A percentile compares a stretch with the other conserved stretches of the same genome.
Conservation (phyloP, 78 protist genomes). For the Polysphondylium violaceum region DNA sequence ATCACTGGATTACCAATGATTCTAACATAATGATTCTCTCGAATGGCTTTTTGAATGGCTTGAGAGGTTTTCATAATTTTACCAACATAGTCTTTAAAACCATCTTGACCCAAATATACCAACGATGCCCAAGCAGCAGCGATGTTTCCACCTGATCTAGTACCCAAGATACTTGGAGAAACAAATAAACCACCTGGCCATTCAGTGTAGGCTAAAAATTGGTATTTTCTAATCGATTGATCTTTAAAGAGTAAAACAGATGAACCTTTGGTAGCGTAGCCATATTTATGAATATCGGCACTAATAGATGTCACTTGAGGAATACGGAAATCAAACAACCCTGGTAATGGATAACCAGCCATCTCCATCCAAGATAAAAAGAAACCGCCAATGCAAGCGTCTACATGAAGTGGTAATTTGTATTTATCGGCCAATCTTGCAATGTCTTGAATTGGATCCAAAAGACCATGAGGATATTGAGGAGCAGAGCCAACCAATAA, state of each 20-base stretch:
- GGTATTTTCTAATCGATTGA: conserved; percentile 21
- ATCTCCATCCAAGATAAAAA: conserved; percentile 84
- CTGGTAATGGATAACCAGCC: conserved; percentile 44
- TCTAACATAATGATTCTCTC: background rate
- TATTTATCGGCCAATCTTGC: conserved; percentile 69
- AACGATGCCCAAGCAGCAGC: conserved; percentile 94
- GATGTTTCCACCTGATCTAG: conserved; percentile 91
- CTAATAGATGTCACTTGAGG: conserved; percentile 90
- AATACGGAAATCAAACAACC: conserved; percentile 85
- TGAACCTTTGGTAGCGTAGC: conserved; percentile 93
- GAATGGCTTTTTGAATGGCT: conserved; percentile 31
- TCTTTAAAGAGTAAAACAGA: conserved; percentile 79
- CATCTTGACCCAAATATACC: conserved; percentile 84
- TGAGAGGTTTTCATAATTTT: conserved; percentile 33
- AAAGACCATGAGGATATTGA: conserved; percentile 88
- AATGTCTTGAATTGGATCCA: conserved; percentile 86
- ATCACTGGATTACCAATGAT: conserved; percentile 61
- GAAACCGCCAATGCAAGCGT: conserved; percentile 94
- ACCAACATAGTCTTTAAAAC: conserved; percentile 3
- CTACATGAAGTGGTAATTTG: conserved; percentile 88
- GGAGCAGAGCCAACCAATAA: conserved; percentile 89
- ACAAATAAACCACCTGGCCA: conserved; percentile 93
- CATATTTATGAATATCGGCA: conserved; percentile 95
- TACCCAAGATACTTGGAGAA: conserved; percentile 90
- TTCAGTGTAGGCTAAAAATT: conserved; percentile 34